Conservation (phyloP, 352 stramenopile genomes). For the Pythium aquatile region DNA sequence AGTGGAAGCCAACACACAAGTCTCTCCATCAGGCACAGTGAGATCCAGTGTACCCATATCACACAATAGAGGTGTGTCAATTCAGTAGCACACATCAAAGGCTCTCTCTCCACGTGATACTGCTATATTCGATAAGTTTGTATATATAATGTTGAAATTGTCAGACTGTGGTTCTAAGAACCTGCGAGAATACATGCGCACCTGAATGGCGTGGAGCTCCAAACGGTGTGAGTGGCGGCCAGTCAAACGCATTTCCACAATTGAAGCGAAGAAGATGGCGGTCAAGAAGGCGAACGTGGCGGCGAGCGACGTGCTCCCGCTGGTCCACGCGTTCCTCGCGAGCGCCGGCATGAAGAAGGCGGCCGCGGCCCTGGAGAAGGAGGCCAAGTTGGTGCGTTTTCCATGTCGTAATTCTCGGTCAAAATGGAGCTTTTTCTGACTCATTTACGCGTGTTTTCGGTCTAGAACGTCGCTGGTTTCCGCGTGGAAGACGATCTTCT, state of each 20-base stretch:
- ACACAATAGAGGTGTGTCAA: slow-evolving; percentile 5
- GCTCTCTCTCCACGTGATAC: neutral
- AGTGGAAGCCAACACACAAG: slow-evolving; percentile 37
- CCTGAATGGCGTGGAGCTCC: slow-evolving; percentile 28
- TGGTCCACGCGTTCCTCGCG: slow-evolving; percentile 68
- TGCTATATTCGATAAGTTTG: neutral
- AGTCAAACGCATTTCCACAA: neutral
- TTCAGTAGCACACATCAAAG: slow-evolving; percentile 9
- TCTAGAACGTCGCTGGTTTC: slow-evolving; percentile 43
- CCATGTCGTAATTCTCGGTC: neutral
- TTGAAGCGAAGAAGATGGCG: slow-evolving; percentile 20
- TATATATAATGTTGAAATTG: neutral
- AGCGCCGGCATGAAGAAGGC: slow-evolving; percentile 70
- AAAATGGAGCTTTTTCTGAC: slow-evolving; percentile 5
- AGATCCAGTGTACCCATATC: slow-evolving; percentile 22
- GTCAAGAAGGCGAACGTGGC: slow-evolving; percentile 41
- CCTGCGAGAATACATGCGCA: slow-evolving; percentile 10
- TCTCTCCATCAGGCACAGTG: slow-evolving; percentile 8
- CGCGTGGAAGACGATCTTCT: slow-evolving; percentile 67
- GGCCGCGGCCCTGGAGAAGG: slow-evolving; percentile 61
- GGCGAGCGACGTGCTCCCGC: slow-evolving; percentile 75
- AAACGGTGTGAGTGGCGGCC: slow-evolving; percentile 22
- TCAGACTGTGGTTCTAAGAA: neutral
- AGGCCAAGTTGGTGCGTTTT: slow-evolving; percentile 63
- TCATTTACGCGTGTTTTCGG: slow-evolving; percentile 4